Evolutionary conservation across 1,284 basidiomycete genomes (phyloP).

Genomic region (Leccinum proximum): DNA sequence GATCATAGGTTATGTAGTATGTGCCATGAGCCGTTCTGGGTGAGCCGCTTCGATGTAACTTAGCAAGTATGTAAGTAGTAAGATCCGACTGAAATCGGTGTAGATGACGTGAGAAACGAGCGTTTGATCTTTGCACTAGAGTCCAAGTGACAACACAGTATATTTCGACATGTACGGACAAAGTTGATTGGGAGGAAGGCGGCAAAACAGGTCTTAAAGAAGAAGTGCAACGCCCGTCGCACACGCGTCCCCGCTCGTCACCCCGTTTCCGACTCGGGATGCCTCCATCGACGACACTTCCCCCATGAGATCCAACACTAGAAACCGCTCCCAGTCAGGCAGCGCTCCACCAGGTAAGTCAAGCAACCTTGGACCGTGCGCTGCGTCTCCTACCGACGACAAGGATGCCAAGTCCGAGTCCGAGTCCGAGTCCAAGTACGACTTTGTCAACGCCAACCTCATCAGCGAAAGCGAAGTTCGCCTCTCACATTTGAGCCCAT

Average conservation of each 20-base stretch:
- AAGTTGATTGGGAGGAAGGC: constrained; percentile 11
- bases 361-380: constrained; percentile 37
- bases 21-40: no score
- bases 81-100: no score
- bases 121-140: not conserved
- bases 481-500: constrained; percentile 73
- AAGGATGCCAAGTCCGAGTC: no score
- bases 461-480: constrained; percentile 62
- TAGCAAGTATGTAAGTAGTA: no score
- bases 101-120: no score
- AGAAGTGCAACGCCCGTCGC: constrained; percentile 14
- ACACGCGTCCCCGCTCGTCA: constrained; percentile 25
- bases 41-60: no score
- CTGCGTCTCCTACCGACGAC: constrained; percentile 1
- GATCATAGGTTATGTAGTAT: no score
- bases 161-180: not conserved
- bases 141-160: not conserved
- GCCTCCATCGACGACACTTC: constrained; percentile 43
- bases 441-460: constrained; percentile 23
- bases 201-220: constrained; percentile 35
- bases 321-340: constrained; percentile 52
- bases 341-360: constrained; percentile 54
- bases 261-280: constrained; percentile 37
- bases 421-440: no score
- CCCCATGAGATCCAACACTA: constrained; percentile 71